A percentile compares a stretch with the other conserved stretches of the same genome.
phyloP scores from a whole-genome alignment of 73 alveolate species.

The Paraurostyla sp. region DNA sequence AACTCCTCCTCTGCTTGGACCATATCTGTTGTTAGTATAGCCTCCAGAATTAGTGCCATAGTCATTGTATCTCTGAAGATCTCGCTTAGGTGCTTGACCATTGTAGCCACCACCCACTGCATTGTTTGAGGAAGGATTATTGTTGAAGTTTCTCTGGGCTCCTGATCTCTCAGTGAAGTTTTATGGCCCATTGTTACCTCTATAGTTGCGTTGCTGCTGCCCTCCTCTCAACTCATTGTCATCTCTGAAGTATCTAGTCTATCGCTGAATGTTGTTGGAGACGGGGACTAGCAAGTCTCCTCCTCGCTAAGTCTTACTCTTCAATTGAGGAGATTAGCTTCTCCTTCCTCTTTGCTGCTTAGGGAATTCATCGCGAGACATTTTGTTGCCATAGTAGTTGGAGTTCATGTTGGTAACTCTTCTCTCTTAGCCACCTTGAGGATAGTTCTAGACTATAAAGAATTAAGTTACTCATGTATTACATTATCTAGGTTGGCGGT shows the following conservation, averaged over 20 bases:
- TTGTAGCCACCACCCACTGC: no score
- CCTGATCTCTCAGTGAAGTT: neutral
- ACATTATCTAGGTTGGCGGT: conserved; percentile 17
- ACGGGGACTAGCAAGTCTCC: neutral
- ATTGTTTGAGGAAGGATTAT: no score
- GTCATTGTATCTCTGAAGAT: no score
- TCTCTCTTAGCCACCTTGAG: neutral
- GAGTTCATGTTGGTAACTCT: neutral
- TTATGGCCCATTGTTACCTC: neutral
- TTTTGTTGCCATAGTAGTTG: neutral
- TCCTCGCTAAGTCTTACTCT: neutral
- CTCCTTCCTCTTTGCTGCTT: neutral
- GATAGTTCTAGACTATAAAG: neutral
- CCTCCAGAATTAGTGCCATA: no score
- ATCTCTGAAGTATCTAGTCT: neutral
- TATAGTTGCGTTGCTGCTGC: neutral
- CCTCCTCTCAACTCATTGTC: neutral
- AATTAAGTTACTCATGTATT: neutral
- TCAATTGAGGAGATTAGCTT: neutral
- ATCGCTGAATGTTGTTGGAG: neutral
- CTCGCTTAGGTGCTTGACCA: no score
- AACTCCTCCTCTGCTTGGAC: no score
- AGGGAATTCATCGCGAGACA: neutral
- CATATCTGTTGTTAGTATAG: no score
- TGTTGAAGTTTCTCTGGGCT: no score